A percentile compares a stretch with the other conserved stretches of the same genome.
phyloP scores from a whole-genome alignment of 768 basidiomycete genomes.

The Russula abietina region DNA sequence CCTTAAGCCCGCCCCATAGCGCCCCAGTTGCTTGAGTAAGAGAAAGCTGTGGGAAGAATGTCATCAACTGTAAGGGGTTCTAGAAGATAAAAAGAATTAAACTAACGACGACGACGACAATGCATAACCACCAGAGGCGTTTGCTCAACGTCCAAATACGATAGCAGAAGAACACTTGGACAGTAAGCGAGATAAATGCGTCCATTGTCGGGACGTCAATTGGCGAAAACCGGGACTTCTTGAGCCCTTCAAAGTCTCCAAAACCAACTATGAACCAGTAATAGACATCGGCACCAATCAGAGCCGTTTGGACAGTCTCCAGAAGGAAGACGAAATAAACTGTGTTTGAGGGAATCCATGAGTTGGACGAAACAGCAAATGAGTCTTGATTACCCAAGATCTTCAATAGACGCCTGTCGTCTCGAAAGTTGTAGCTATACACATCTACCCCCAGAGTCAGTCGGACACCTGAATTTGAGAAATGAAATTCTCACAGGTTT shows the following conservation, averaged over 20 bases:
- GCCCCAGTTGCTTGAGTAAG: neutral
- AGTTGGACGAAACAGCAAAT: neutral
- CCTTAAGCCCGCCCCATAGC: constrained; percentile 4
- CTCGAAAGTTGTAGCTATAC: constrained; percentile 17
- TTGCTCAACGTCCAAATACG: constrained; percentile 16
- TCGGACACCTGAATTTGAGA: too few relatives aligned
- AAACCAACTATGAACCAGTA: constrained; percentile 19
- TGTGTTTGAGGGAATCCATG: neutral
- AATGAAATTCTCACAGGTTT: neutral
- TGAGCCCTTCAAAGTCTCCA: neutral
- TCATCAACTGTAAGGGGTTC: neutral
- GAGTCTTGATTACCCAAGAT: neutral
- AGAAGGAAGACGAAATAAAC: constrained; percentile 10
- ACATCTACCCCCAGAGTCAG: constrained; percentile 1
- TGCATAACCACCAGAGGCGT: constrained; percentile 8
- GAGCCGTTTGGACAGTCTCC: constrained; percentile 11
- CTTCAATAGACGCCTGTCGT: constrained; percentile 5
- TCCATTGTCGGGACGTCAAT: constrained; percentile 10
- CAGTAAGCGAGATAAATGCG: constrained; percentile 6
- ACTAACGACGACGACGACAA: constrained; percentile 5
- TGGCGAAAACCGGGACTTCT: neutral
- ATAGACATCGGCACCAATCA: constrained; percentile 13
- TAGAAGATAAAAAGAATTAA: neutral
- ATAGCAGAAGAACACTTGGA: constrained; percentile 17
- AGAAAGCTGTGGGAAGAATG: neutral